Percentiles rank a stretch among this genome's conserved stretches.
Conservation (phyloP, 2,329 filamentous ascomycete species). For the Colletotrichum karsti region DNA sequence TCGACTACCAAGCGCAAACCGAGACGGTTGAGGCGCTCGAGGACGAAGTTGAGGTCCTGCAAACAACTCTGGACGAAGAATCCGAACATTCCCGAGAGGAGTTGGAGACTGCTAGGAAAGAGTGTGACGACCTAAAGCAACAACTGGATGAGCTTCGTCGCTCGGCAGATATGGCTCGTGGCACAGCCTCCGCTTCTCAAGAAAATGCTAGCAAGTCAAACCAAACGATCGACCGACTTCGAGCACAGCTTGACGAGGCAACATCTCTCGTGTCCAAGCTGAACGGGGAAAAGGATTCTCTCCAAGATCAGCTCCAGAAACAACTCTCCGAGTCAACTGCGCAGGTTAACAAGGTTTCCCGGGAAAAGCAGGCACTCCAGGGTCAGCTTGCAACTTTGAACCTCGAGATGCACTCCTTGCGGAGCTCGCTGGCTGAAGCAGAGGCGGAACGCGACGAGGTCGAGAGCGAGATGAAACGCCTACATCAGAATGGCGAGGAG, state of each 20-base stretch:
- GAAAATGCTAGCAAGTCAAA: slow-evolving; percentile 22
- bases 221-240: slow-evolving; percentile 46
- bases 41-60: slow-evolving; percentile 80
- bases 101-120: slow-evolving; percentile 51
- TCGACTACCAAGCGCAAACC: slow-evolving; percentile 67
- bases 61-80: slow-evolving; percentile 72
- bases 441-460: slow-evolving; percentile 75
- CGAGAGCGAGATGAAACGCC: slow-evolving; percentile 64
- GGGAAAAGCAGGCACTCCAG: slow-evolving; percentile 71
- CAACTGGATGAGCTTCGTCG: slow-evolving; percentile 49
- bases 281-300: slow-evolving; percentile 43
- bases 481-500: slow-evolving; percentile 65
- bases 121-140: slow-evolving; percentile 51
- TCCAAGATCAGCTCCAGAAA: slow-evolving; percentile 59
- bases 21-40: slow-evolving; percentile 76
- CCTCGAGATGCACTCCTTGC: slow-evolving; percentile 67
- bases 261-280: slow-evolving; percentile 26
- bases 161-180: slow-evolving; percentile 28
- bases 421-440: slow-evolving; percentile 63
- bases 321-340: slow-evolving; percentile 66
- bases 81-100: slow-evolving; percentile 65
- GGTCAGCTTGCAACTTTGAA: slow-evolving; percentile 68
- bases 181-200: slow-evolving; percentile 18
- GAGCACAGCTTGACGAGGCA: slow-evolving; percentile 23
- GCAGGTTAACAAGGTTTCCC: slow-evolving; percentile 63